Percentiles rank a stretch among this genome's conserved stretches.
Conservation (phyloP, 148 eudicot species). For the Nyssa sinensis region DNA sequence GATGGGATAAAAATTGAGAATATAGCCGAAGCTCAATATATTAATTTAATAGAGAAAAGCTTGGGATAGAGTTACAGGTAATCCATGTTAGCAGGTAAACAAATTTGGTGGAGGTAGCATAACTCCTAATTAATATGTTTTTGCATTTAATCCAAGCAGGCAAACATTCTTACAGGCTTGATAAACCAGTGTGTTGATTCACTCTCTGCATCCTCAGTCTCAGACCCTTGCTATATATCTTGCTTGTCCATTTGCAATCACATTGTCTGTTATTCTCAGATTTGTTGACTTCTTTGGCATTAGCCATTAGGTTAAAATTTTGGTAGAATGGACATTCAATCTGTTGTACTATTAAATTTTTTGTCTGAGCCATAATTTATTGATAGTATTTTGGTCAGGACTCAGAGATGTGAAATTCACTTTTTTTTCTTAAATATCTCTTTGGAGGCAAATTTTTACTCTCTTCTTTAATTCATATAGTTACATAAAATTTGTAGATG, state of each 20-base stretch:
- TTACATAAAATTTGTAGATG: no score
- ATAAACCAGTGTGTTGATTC: slow-evolving; percentile 79
- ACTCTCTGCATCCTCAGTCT: slow-evolving; percentile 47
- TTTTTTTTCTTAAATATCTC: no score
- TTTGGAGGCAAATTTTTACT: no score
- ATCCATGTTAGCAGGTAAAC: no score
- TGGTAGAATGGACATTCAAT: slow-evolving; percentile 40
- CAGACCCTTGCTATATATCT: slow-evolving; percentile 55
- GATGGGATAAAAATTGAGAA: no score
- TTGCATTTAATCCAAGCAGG: slow-evolving; percentile 50
- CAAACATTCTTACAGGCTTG: slow-evolving; percentile 82
- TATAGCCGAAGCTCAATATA: no score
- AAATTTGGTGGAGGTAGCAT: no score
- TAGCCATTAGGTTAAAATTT: slow-evolving; percentile 68
- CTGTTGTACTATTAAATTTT: background rate
- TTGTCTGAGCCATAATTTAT: background rate
- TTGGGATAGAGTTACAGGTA: no score
- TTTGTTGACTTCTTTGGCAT: slow-evolving; percentile 47
- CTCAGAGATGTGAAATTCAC: no score
- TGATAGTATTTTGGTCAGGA: background rate
- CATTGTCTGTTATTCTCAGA: slow-evolving; percentile 45
- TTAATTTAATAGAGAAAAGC: no score
- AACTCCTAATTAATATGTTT: background rate
- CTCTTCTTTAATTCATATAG: no score
- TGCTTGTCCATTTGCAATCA: slow-evolving; percentile 51